phyloP scores from a whole-genome alignment of 192 early-diverging fungal genomes.

The Backusella australiensis region DNA sequence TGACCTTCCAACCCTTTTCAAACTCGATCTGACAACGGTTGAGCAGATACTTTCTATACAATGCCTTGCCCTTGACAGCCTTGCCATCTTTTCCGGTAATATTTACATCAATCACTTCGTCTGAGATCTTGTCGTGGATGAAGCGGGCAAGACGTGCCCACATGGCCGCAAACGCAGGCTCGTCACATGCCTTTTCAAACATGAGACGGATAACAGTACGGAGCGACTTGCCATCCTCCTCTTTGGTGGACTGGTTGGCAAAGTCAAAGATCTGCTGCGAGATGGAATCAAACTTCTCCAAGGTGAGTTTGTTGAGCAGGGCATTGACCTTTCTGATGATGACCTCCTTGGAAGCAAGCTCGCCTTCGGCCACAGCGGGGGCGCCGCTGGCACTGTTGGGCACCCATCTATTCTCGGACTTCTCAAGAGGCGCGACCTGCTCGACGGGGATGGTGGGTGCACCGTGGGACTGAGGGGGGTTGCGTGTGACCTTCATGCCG shows the following conservation, averaged over 20 bases:
- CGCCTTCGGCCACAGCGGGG: constrained; percentile 25
- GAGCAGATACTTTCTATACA: constrained; percentile 91
- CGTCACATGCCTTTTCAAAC: constrained; percentile 96
- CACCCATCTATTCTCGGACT: constrained; percentile 81
- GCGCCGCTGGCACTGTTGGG: constrained; percentile 37
- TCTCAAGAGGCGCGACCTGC: constrained; percentile 74
- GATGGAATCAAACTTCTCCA: constrained; percentile 91
- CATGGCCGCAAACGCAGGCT: constrained; percentile 84
- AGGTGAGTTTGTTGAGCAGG: constrained; percentile 95
- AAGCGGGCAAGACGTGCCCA: constrained; percentile 88
- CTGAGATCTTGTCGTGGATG: constrained; percentile 63
- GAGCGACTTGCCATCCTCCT: constrained; percentile 71
- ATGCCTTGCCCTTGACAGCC: constrained; percentile 53
- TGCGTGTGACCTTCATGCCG: constrained; percentile 39
- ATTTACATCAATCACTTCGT: constrained; percentile 59
- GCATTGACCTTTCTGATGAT: constrained; percentile 80
- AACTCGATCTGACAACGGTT: constrained; percentile 96
- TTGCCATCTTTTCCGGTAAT: constrained; percentile 54
- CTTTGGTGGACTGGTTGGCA: constrained; percentile 68
- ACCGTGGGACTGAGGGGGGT: constrained; percentile 33
- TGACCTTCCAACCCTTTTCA: constrained; percentile 86
- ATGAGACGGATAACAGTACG: constrained; percentile 82
- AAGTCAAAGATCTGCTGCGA: constrained; percentile 79
- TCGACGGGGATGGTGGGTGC: constrained; percentile 52
- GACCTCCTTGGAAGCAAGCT: constrained; percentile 47